phyloP scores from a whole-genome alignment of 331 rosid genomes.

The Spiraea crenata region DNA sequence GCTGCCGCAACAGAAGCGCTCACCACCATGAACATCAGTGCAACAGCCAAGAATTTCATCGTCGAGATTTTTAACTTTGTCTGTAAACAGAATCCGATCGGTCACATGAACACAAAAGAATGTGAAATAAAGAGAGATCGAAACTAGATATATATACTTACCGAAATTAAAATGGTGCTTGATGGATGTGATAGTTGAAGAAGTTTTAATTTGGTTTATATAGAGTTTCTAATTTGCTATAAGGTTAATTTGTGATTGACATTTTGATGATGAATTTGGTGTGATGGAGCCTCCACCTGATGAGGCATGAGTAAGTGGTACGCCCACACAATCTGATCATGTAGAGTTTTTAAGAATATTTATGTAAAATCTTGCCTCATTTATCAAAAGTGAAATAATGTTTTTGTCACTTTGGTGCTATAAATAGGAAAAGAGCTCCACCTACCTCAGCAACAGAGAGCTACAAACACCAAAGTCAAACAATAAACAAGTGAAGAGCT shows the following conservation, averaged over 20 bases:
- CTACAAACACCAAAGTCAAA: neutral
- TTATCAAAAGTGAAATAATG: constrained; percentile 2
- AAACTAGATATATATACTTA: constrained; percentile 13
- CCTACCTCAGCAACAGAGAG: neutral
- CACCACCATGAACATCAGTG: constrained; percentile 31
- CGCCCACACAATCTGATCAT: constrained; percentile 16
- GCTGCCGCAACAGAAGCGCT: constrained; percentile 23
- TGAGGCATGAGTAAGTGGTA: constrained; percentile 32
- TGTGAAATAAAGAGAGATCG: neutral
- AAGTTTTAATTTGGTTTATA: constrained; percentile 21
- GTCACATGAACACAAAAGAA: neutral
- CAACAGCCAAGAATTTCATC: constrained; percentile 29
- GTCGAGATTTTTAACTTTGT: neutral
- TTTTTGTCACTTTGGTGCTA: constrained; percentile 25
- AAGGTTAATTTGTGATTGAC: constrained; percentile 13
- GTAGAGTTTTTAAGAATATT: neutral
- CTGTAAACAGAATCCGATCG: constrained; percentile 3
- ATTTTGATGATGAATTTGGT: constrained; percentile 14
- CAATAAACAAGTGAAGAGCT: too few relatives aligned
- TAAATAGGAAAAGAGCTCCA: constrained; percentile 33
- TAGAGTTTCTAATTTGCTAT: constrained; percentile 15
- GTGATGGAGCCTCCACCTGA: constrained; percentile 30
- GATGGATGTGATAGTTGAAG: neutral
- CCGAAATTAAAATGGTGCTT: neutral
- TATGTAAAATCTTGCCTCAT: constrained; percentile 12